These are phyloP conservation scores for Aspergillus panamensis DNA, from an alignment of 495 filamentous ascomycete genomes.

Conservation along the genomic window DNA sequence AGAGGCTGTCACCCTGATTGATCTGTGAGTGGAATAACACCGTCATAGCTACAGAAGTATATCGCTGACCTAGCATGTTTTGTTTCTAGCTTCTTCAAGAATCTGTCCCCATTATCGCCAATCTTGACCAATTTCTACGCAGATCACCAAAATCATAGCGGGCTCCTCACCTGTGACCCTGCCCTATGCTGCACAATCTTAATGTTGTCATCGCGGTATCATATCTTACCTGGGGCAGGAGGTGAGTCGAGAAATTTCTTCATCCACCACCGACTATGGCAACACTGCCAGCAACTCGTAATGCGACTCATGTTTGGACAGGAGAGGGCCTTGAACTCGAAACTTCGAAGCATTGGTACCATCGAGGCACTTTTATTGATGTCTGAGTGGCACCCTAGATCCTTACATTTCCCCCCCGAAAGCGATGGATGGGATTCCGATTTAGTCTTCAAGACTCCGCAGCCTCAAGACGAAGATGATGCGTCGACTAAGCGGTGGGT, in stretches of 20 bases:
- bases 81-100: conserved; percentile 53
- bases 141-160: conserved; percentile 42
- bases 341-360: conserved; percentile 46
- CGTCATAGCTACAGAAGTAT: neutral
- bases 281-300: conserved; percentile 50
- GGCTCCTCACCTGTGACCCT: conserved; percentile 46
- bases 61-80: neutral
- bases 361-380: conserved; percentile 52
- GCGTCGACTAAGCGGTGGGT: conserved; percentile 38
- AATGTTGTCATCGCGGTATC: conserved; percentile 53
- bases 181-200: conserved; percentile 50
- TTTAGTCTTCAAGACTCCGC: conserved; percentile 27
- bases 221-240: conserved; percentile 49
- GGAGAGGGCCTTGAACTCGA: conserved; percentile 45
- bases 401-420: conserved; percentile 52
- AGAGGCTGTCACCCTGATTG: conserved; percentile 48
- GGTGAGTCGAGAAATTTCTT: conserved; percentile 53
- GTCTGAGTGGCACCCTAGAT: conserved; percentile 55
- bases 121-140: conserved; percentile 52
- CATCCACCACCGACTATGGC: conserved; percentile 53
- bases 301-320: conserved; percentile 51
- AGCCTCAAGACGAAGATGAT: conserved; percentile 19
- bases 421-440: conserved; percentile 50
- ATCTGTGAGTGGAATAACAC: conserved; percentile 44
- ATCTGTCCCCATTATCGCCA: conserved; percentile 50